Base-by-base conservation (phyloP, 2,329 filamentous ascomycete genomes). In the Pseudocercospora ulei region DNA sequence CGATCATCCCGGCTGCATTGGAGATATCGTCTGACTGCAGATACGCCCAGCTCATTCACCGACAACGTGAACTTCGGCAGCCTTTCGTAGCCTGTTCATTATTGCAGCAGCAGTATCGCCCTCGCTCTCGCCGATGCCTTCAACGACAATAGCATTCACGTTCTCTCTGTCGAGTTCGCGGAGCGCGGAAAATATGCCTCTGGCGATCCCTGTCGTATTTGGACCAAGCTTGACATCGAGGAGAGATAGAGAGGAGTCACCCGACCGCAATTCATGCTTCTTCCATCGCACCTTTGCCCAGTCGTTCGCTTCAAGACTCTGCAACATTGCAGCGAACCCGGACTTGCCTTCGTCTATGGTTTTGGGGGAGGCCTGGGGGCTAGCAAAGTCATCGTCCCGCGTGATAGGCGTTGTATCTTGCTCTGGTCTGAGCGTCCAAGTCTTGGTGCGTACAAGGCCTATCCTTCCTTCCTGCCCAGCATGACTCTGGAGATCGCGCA, bases 71-170 rank as follows among this genome's bases (percentile, higher is more conserved):
- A 62, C 46, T 44, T 64, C 61, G 4, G 68, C 67, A 5, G 68
- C 68, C 48, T 71, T 71, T 25, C 67, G 58, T 8, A 71, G 48
- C 33, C 68, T 53, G 38, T 71, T 71, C 68, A 71, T 71, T 12
- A 71, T 61, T 3, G 68, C 90, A 14, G 84, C 83, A 12, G 86
- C 85, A 51, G 90, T 79, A 57, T 90, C 82, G 19, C 81, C 78
- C 43, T 80, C 76, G 43, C 58, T 52, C 5, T 68, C 64, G 12
- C 67, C 62, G 41, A 95, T 82, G 2, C 88, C 88, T 60, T 98
- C 90, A 7, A 96, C 84, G 51, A 87, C 82, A 36, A 98, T 95
- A 12, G 81, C 70, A 56, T 90, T 78, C 3, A 85, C 85, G 18
- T 77, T 74, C 46, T 76, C 70, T 53, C 78, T 75, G 60, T 98